Evolutionary conservation across 208 protist species (phyloP).

Genomic region (Leishmania guyanensis): DNA sequence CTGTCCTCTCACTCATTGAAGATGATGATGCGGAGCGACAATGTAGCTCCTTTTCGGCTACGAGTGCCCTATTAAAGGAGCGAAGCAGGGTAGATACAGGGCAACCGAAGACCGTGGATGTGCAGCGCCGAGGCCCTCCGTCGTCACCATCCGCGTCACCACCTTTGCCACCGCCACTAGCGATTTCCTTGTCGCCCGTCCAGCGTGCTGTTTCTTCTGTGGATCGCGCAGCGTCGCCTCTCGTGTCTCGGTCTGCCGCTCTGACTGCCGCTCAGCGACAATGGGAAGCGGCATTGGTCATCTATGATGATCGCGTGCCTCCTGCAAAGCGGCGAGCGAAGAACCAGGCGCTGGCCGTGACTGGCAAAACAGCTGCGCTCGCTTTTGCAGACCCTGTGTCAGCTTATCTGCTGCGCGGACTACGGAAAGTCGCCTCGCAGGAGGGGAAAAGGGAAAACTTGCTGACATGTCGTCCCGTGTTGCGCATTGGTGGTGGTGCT

Average conservation of each 20-base stretch:
- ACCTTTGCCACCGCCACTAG: not conserved
- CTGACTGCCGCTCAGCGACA: slow-evolving; percentile 16
- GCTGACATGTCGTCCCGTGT: slow-evolving; percentile 2
- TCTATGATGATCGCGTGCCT: slow-evolving; percentile 35
- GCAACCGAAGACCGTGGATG: not conserved
- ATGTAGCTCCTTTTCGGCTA: not conserved
- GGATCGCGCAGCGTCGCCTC: not conserved
- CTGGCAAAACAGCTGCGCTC: not conserved
- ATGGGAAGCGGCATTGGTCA: slow-evolving; percentile 20
- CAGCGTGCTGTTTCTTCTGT: not conserved
- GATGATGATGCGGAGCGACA: not conserved
- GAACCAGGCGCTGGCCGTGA: slow-evolving; percentile 6
- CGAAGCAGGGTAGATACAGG: not conserved
- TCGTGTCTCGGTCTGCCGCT: slow-evolving; percentile 2
- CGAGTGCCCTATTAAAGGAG: not conserved
- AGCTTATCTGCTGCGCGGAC: slow-evolving; percentile 4
- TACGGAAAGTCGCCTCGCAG: not conserved
- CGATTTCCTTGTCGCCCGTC: not conserved
- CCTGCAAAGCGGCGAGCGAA: slow-evolving; percentile 10
- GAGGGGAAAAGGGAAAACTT: not conserved
- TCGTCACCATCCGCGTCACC: not conserved
- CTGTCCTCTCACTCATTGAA: not conserved
- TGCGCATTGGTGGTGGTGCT: slow-evolving; percentile 10
- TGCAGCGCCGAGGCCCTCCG: not conserved
- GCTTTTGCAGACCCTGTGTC: not conserved